A percentile compares a stretch with the other conserved stretches of the same genome.
Conservation (phyloP, 768 basidiomycete genomes). For the Psilocybe subaeruginosa region DNA sequence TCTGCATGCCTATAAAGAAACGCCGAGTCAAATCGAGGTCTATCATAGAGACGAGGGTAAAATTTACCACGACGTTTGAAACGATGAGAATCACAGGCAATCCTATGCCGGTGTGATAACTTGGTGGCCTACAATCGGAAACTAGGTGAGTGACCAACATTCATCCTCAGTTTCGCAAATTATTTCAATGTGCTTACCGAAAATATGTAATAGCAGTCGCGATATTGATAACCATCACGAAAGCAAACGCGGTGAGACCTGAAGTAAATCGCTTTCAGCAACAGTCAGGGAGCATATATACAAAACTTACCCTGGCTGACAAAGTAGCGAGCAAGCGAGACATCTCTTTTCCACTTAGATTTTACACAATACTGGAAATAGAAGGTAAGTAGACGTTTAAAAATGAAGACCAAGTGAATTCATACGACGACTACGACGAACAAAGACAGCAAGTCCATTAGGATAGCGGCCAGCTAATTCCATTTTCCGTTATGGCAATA, state of each 20-base stretch:
- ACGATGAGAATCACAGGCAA: constrained; percentile 37
- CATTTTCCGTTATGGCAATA: background rate
- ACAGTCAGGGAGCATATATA: background rate
- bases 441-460: constrained; percentile 39
- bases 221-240: constrained; percentile 32
- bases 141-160: background rate
- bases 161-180: background rate
- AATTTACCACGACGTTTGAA: constrained; percentile 38
- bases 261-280: background rate
- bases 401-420: background rate
- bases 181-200: constrained; percentile 22
- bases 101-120: constrained; percentile 33
- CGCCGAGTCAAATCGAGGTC: background rate
- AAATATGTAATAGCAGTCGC: constrained; percentile 33
- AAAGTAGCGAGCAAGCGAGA: constrained; percentile 36
- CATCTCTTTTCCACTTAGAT: constrained; percentile 25
- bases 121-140: constrained; percentile 27
- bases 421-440: constrained; percentile 34
- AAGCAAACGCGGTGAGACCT: constrained; percentile 34
- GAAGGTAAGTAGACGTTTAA: background rate
- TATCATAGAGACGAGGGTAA: background rate
- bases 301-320: constrained; percentile 33
- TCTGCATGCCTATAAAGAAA: constrained; percentile 3
- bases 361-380: constrained; percentile 26
- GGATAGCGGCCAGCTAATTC: constrained; percentile 31